phyloP scores from a whole-genome alignment of 139 green algal genomes.

The Chlorella sp. region DNA sequence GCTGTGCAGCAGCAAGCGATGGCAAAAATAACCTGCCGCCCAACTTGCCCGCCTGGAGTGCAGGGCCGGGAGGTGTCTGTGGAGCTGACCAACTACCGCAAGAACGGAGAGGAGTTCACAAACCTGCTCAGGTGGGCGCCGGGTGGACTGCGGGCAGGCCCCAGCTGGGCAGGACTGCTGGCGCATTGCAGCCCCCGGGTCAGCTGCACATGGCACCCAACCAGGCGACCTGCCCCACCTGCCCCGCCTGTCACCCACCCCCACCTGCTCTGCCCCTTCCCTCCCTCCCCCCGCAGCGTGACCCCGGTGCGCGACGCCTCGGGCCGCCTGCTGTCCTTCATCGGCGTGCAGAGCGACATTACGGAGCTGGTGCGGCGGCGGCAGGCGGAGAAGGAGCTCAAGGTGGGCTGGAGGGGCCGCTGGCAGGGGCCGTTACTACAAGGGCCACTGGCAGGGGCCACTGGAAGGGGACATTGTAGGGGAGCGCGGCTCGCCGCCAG shows the following conservation, averaged over 20 bases:
- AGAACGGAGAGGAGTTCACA: slow-evolving; percentile 88
- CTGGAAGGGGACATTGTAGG: no score
- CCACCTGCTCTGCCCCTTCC: background rate
- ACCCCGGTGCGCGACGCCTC: slow-evolving; percentile 77
- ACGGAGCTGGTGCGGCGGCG: slow-evolving; percentile 71
- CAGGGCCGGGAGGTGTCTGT: slow-evolving; percentile 67
- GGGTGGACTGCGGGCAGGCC: background rate
- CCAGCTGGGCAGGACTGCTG: background rate
- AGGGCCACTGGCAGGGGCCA: no score
- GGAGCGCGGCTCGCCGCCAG: no score
- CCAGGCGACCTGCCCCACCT: no score
- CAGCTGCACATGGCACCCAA: background rate
- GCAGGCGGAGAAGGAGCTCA: slow-evolving; percentile 48
- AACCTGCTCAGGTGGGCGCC: slow-evolving; percentile 85
- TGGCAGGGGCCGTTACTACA: no score
- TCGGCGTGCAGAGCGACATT: slow-evolving; percentile 88
- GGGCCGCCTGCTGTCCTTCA: slow-evolving; percentile 76
- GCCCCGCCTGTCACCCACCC: background rate
- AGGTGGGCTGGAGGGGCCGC: background rate
- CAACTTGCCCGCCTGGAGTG: background rate
- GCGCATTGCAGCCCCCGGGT: background rate
- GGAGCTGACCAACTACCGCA: slow-evolving; percentile 95
- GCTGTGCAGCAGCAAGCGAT: no score
- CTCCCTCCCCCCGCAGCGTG: slow-evolving; percentile 35
- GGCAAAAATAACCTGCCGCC: no score